phyloP scores from a whole-genome alignment of 352 stramenopile species.

The Phytophthora citricola region DNA sequence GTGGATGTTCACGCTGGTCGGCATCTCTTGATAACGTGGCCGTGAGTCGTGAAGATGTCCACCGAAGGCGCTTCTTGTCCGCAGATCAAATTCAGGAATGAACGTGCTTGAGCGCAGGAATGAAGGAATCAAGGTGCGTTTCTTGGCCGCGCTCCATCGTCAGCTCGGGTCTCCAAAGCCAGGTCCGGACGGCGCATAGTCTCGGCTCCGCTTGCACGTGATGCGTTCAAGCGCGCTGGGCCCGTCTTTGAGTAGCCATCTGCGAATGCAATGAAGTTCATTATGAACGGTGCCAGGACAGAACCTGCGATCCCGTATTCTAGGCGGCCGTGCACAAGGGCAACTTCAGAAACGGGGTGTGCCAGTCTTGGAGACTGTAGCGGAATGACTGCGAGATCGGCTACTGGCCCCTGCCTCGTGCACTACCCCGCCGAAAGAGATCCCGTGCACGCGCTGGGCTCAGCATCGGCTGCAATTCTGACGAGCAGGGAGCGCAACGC shows the following conservation, averaged over 20 bases:
- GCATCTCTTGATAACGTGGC: constrained; percentile 17
- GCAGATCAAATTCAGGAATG: constrained; percentile 33
- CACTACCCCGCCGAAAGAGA: constrained; percentile 24
- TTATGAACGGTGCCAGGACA: constrained; percentile 5
- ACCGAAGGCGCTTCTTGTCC: constrained; percentile 14
- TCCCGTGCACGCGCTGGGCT: constrained; percentile 19
- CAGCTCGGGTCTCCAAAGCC: constrained; percentile 22
- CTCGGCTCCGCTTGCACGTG: constrained; percentile 17
- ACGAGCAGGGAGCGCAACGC: background rate
- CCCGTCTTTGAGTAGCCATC: constrained; percentile 31
- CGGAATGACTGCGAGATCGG: constrained; percentile 24
- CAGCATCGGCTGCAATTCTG: constrained; percentile 2
- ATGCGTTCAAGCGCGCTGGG: constrained; percentile 17
- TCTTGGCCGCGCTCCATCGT: constrained; percentile 18
- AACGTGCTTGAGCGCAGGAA: constrained; percentile 6
- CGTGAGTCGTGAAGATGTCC: constrained; percentile 20
- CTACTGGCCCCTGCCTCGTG: background rate
- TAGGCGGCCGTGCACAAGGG: constrained; percentile 5
- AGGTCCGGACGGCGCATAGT: constrained; percentile 24
- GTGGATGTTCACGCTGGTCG: constrained; percentile 28
- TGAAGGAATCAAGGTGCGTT: constrained; percentile 29
- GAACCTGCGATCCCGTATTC: constrained; percentile 24
- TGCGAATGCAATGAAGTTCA: constrained; percentile 11
- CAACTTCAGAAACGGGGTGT: constrained; percentile 31
- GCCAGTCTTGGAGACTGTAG: constrained; percentile 11